These are phyloP conservation scores for Craterostigma plantagineum DNA, from an alignment of 257 asterid species.

Conservation along the genomic window DNA sequence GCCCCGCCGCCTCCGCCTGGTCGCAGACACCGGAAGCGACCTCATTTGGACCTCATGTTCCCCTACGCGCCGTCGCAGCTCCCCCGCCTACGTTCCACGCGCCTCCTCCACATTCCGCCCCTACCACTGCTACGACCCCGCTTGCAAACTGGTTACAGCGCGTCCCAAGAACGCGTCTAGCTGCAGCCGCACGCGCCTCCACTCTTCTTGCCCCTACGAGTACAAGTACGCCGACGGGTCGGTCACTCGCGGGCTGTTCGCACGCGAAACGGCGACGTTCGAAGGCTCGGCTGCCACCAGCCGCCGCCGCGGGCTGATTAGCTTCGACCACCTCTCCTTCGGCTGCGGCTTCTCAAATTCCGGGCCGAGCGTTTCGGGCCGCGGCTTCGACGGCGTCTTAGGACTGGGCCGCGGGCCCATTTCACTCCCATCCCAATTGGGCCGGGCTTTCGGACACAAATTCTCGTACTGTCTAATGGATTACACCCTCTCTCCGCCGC, in stretches of 20 bases:
- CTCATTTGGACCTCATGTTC: conserved; percentile 80
- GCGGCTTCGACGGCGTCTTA: conserved; percentile 56
- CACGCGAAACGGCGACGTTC: conserved; percentile 51
- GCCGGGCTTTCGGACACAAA: conserved; percentile 42
- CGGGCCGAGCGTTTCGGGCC: conserved; percentile 54
- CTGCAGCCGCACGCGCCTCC: conserved; percentile 58
- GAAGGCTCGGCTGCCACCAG: conserved; percentile 10
- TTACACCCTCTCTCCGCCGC: conserved; percentile 53
- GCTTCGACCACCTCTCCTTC: conserved; percentile 22
- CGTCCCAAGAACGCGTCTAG: conserved; percentile 17
- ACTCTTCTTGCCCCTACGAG: conserved; percentile 59
- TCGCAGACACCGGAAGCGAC: conserved; percentile 88
- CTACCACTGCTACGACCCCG: conserved; percentile 41
- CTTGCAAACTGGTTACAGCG: conserved; percentile 44
- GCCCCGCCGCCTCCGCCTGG: conserved; percentile 45
- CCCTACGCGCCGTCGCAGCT: conserved; percentile 44
- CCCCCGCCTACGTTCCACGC: conserved; percentile 39
- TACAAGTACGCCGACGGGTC: conserved; percentile 71
- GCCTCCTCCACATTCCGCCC: conserved; percentile 50
- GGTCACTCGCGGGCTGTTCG: conserved; percentile 47
- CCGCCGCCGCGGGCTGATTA: conserved; percentile 19
- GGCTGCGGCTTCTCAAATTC: conserved; percentile 59
- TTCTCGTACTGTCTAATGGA: conserved; percentile 73
- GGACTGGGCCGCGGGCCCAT: conserved; percentile 82
- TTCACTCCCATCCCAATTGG: conserved; percentile 46